phyloP scores from a whole-genome alignment of 176 grass and related monocot species.

The Poa annua region DNA sequence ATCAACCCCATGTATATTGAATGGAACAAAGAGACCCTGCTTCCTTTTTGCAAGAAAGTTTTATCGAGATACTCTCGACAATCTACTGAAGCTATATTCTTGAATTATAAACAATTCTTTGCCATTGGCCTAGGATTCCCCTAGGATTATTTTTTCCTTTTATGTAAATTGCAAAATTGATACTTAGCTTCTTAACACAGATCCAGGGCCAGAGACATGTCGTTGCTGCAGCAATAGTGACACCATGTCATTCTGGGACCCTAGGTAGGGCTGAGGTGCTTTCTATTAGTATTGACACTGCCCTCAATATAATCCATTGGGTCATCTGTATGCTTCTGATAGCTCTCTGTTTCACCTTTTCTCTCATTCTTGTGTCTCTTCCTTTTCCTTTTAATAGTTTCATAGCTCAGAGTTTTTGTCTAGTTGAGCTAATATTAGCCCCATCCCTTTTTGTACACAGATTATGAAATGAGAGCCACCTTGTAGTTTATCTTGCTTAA shows the following conservation, averaged over 20 bases:
- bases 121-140: constrained; percentile 37
- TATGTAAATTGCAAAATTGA: constrained; percentile 76
- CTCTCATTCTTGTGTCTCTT: neutral
- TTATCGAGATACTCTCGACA: constrained; percentile 85
- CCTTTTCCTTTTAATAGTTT: constrained; percentile 27
- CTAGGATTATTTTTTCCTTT: constrained; percentile 41
- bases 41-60: constrained; percentile 98
- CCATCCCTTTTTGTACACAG: constrained; percentile 50
- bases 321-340: constrained; percentile 47
- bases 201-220: constrained; percentile 53
- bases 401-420: constrained; percentile 53
- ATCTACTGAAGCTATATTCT: constrained; percentile 80
- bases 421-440: constrained; percentile 45
- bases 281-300: constrained; percentile 52
- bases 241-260: constrained; percentile 52
- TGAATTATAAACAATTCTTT: constrained; percentile 61
- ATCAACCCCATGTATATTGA: constrained; percentile 70
- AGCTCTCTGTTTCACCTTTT: constrained; percentile 29
- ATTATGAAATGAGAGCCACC: constrained; percentile 43
- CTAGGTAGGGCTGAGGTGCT: constrained; percentile 51
- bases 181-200: constrained; percentile 63
- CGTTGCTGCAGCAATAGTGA: constrained; percentile 41
- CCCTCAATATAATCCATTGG: constrained; percentile 56
- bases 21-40: constrained; percentile 90
- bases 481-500: constrained; percentile 31